phyloP scores from a whole-genome alignment of 2,329 filamentous ascomycete genomes.

The Colletotrichum viniferum region DNA sequence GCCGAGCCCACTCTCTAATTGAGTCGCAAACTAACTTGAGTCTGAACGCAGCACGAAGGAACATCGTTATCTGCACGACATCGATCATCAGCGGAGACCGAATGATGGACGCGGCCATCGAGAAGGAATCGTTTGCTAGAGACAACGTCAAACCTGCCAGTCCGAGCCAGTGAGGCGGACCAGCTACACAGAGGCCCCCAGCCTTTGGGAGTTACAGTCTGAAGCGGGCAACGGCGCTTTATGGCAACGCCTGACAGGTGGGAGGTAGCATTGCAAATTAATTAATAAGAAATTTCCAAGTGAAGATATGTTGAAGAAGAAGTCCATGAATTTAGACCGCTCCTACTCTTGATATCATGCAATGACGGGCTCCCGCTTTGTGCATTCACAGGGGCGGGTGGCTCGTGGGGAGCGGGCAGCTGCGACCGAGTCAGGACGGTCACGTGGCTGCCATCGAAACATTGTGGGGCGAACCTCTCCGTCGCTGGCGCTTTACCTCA shows the following conservation, averaged over 20 bases:
- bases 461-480: background rate
- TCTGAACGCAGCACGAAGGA: constrained; percentile 64
- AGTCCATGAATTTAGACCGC: background rate
- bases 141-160: constrained; percentile 27
- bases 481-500: background rate
- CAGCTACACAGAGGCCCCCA: background rate
- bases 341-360: background rate
- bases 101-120: constrained; percentile 86
- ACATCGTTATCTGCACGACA: constrained; percentile 91
- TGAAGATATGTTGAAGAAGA: background rate
- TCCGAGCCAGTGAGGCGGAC: constrained; percentile 22
- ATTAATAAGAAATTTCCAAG: background rate
- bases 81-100: constrained; percentile 87
- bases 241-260: background rate
- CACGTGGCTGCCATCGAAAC: background rate
- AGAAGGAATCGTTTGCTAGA: constrained; percentile 67
- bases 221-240: background rate
- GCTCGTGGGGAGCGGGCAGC: background rate
- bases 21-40: background rate
- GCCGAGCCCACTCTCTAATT: no score
- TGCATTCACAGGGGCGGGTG: background rate
- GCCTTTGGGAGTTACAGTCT: background rate
- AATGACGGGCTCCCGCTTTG: background rate
- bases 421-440: background rate
- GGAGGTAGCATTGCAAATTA: background rate